Base-by-base conservation (phyloP, 2,329 filamentous ascomycete genomes). In the Bretziella fagacearum region DNA sequence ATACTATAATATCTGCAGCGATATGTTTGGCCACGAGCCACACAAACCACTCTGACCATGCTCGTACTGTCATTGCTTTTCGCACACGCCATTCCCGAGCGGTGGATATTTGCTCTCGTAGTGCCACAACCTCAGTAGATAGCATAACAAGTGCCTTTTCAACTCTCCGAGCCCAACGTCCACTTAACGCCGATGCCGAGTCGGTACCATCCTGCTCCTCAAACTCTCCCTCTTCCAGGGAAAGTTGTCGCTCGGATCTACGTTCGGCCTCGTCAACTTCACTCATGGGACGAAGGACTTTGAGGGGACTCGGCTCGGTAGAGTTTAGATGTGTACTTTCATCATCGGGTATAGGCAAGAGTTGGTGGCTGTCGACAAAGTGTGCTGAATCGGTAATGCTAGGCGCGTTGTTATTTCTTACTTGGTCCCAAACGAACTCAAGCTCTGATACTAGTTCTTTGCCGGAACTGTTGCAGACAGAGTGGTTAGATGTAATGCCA, bases 371-470 rank as follows among this genome's bases (percentile, higher is more conserved):
- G 47, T 59, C 62, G 22, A 64, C 64, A 53, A 70, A 67, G n/a
- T 71, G 69, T 1, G 70, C 74, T 8, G 72, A 70, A 33, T 71
- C 60, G 32, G 77, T 65, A 30, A 79, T 77, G 15, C 73, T 75
- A 3, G 80, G 76, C 8, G 76, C 75, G 56, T 89, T 95, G 55
- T 43, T 43, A 13, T 81, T 81, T 62, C 91, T 93, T 56, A 98
- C 89, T 61, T 96, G 91, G 55, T 95, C 86, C 91, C 91, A 98
- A 32, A 98, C 89, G 57, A 96, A 98, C 63, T 98, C 91, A n/a
- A 98, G 74, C 62, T 98, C 91, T 7, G 79, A 72, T 30, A 96
- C 87, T 32, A 98, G 71, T 62, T 93, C 87, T 51, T 80, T 74
- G 6, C 85, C 85, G 59, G 94, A 86, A 42, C 74, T 79, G 18